Percentiles rank a stretch among this genome's conserved stretches.
Evolutionary conservation across 768 basidiomycete genomes (phyloP).

Genomic region (Trametes punicea): DNA sequence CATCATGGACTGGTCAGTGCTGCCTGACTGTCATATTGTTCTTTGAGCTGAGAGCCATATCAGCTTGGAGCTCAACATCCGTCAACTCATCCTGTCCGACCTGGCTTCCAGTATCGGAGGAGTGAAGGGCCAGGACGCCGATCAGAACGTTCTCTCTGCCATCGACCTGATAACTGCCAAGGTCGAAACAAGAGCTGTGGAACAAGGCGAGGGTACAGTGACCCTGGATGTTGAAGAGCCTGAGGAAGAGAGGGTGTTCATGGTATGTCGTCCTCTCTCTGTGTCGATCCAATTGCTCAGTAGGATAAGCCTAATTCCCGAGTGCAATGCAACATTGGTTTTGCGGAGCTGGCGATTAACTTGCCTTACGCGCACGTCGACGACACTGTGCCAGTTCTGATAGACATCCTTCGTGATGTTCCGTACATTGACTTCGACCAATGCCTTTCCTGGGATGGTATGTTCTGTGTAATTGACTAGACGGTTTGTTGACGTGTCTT

Average conservation of each 20-base stretch:
- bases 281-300: neutral
- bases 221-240: constrained; percentile 16
- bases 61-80: constrained; percentile 77
- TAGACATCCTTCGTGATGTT: constrained; percentile 68
- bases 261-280: constrained; percentile 46
- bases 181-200: constrained; percentile 43
- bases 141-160: constrained; percentile 40
- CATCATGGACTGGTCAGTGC: constrained; percentile 17
- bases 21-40: too few relatives aligned
- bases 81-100: constrained; percentile 72
- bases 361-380: constrained; percentile 52
- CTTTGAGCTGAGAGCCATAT: neutral
- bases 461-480: constrained; percentile 10
- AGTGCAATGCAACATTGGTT: constrained; percentile 79
- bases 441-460: constrained; percentile 80
- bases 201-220: neutral
- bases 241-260: constrained; percentile 43
- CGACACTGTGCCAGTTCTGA: constrained; percentile 54
- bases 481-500: neutral
- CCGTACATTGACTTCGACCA: constrained; percentile 76
- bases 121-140: constrained; percentile 33
- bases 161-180: constrained; percentile 60
- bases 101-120: constrained; percentile 58
- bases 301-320: constrained; percentile 58
- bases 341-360: constrained; percentile 72